These are phyloP conservation scores for Candida sakaeoensis DNA, from an alignment of 805 yeast species.

Conservation along the genomic window DNA sequence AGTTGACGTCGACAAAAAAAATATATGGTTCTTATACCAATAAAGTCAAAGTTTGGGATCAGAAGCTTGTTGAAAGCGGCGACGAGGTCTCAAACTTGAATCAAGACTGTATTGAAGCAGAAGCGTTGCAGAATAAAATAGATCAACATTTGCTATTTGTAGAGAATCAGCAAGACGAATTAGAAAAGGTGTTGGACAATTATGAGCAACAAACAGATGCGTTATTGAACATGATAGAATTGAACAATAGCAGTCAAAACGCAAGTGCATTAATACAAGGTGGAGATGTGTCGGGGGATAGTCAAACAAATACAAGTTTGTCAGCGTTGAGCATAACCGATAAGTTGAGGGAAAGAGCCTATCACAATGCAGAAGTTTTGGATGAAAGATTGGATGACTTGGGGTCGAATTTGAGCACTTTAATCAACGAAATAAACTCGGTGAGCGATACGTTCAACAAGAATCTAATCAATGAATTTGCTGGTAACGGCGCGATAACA, in stretches of 20 bases:
- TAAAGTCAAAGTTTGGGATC: constrained; percentile 83
- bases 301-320: not conserved
- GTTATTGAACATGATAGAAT: constrained; percentile 38
- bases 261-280: constrained; percentile 8
- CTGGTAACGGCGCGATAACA: constrained; percentile 8
- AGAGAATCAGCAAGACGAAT: constrained; percentile 87
- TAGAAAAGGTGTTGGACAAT: constrained; percentile 75
- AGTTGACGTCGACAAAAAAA: constrained; percentile 66
- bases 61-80: constrained; percentile 76
- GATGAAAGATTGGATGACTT: constrained; percentile 77
- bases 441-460: constrained; percentile 79
- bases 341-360: constrained; percentile 85
- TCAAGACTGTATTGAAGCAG: constrained; percentile 75
- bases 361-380: constrained; percentile 77
- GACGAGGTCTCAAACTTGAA: constrained; percentile 77
- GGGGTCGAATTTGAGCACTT: constrained; percentile 69
- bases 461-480: constrained; percentile 39
- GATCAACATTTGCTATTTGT: constrained; percentile 86
- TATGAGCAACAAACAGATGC: constrained; percentile 74
- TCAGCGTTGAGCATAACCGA: constrained; percentile 54
- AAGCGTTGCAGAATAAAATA: constrained; percentile 76
- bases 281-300: not conserved
- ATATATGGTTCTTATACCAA: constrained; percentile 73
- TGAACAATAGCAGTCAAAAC: constrained; percentile 21
- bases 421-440: constrained; percentile 78